Evolutionary conservation across 192 early-diverging fungal species (phyloP), one percentile per base, ranked within the genome.

Genomic region (Coemansia sp.): DNA sequence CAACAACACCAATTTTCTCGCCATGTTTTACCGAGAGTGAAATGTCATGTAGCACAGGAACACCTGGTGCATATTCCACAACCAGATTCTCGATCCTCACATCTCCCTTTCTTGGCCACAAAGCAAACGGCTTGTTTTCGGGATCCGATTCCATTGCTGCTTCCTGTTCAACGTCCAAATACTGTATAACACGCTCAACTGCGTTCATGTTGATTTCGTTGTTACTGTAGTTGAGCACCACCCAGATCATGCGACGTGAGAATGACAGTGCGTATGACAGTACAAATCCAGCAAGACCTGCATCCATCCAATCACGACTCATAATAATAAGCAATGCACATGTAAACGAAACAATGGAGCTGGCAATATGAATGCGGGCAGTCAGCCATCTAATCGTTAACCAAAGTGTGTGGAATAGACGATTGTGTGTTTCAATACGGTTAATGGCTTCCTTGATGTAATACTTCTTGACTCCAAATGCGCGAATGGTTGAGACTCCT

Each of bases 1-100:
- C 94, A 53, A 95, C 92, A 70, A 97, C 86, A 39, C 92, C 95
- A 66, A 97, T 89, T 72, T 93, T 93, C 72, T 91, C 86, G 8
- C 81, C 77, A 23, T 89, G 85, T 16, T 81, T 81, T 58, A 95
- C 86, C 3, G 72, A 56, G 55, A 95, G 84, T 12, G 86, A 86
- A 31, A 99, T 69, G 46, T 87, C 81, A 39, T 92, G 89, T 21
- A 97, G 84, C 6, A 95, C 91, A 7, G 87, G 87, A 20, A 85
- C 84, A 39, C 92, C 93, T 34, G 89, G 87, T 0, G 87, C 77
- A 66, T 97, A 96, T 53, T 86, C 85, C 61, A 94, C 84, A 13
- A 84, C 73, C 28, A 98, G 65, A 35, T 90, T 64, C 30, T 88
- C 74, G 33, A 95, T 82, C 48, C 84, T 67, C 39, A 95, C 84